Conservation (phyloP, 768 basidiomycete species). For the Suillus weaverae region DNA sequence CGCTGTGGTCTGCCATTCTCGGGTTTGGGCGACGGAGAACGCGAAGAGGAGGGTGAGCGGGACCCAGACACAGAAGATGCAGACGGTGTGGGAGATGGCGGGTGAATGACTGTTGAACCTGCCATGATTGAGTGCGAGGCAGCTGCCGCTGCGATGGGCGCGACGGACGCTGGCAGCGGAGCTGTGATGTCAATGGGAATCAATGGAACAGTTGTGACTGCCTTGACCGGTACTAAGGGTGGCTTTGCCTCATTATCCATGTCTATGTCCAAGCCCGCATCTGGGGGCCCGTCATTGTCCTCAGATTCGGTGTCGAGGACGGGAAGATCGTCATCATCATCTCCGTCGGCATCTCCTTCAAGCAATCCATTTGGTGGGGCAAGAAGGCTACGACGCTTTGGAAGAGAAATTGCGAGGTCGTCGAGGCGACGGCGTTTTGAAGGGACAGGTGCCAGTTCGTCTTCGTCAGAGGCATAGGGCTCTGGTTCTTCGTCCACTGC, state of each 20-base stretch:
- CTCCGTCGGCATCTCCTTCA: conserved; percentile 13
- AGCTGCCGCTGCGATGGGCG: conserved; percentile 36
- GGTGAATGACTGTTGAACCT: conserved; percentile 39
- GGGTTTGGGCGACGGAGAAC: conserved; percentile 43
- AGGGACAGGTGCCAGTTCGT: not conserved
- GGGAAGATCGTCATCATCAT: conserved; percentile 18
- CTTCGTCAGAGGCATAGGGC: conserved; percentile 9
- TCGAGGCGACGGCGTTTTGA: conserved; percentile 3
- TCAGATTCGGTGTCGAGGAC: conserved; percentile 31
- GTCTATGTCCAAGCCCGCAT: conserved; percentile 23
- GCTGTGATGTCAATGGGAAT: conserved; percentile 13
- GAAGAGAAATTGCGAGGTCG: not conserved
- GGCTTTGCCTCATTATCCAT: conserved; percentile 20
- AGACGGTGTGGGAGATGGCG: conserved; percentile 37
- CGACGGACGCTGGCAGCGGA: conserved; percentile 22
- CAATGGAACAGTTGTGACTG: conserved; percentile 3
- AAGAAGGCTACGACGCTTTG: conserved; percentile 2
- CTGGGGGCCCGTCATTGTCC: conserved; percentile 19
- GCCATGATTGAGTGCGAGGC: conserved; percentile 53
- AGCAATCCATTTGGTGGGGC: not conserved
- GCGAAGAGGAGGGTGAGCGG: conserved; percentile 35
- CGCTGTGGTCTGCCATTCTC: conserved; percentile 23
- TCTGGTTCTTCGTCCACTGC: conserved; percentile 8
- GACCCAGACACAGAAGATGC: conserved; percentile 38
- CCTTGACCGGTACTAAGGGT: conserved; percentile 13